Percentiles rank a stretch among this genome's conserved stretches.
phyloP scores from a whole-genome alignment of 2,329 filamentous ascomycete genomes.

The Pseudogymnoascus sp. region DNA sequence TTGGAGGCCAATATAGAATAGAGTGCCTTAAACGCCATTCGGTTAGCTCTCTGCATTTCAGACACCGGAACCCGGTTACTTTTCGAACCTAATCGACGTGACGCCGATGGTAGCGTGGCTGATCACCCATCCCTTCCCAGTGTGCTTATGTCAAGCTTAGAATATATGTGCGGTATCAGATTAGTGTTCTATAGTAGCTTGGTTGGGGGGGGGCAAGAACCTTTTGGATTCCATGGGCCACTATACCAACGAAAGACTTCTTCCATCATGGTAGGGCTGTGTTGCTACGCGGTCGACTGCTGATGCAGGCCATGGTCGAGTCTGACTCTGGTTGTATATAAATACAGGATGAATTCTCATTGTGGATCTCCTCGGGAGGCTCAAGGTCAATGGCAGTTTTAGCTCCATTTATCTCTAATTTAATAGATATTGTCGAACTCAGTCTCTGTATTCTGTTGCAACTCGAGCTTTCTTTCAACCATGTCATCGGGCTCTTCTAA shows the following conservation, averaged over 20 bases:
- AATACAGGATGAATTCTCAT: neutral
- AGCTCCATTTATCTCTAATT: neutral
- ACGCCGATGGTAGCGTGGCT: neutral
- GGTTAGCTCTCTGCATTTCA: neutral
- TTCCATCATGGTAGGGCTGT: neutral
- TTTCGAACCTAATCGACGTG: neutral
- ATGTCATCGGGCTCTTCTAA: neutral
- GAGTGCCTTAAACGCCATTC: neutral
- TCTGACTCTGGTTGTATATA: neutral
- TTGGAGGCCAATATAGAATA: neutral
- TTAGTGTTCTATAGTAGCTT: neutral
- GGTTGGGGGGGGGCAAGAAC: neutral
- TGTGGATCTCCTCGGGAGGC: neutral
- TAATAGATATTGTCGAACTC: neutral
- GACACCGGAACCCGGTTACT: neutral
- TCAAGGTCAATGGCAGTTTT: neutral
- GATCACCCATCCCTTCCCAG: neutral
- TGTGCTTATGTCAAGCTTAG: constrained; percentile 6
- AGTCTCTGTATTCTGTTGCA: neutral
- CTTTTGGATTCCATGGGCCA: neutral
- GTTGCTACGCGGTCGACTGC: neutral
- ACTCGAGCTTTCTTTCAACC: neutral
- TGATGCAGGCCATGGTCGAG: neutral
- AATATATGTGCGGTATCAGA: neutral
- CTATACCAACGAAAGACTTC: neutral